Evolutionary conservation across 1,284 basidiomycete species (phyloP).

Genomic region (Moesziomyces sp.): DNA sequence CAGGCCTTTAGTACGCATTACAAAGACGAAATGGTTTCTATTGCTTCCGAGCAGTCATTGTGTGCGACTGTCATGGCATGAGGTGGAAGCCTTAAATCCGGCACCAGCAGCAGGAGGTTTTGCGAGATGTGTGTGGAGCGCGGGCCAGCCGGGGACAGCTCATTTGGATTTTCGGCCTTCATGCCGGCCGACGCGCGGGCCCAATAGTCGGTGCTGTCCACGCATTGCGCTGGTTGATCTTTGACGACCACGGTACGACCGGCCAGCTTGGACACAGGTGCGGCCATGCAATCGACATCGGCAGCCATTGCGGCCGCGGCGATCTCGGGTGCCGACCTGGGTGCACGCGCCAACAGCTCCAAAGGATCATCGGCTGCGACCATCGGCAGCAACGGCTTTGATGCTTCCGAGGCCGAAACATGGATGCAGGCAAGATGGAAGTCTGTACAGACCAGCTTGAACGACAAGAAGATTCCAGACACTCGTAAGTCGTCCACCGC

Average conservation of each 20-base stretch:
- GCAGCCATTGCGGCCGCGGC: slow-evolving; percentile 43
- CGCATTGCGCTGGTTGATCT: neutral
- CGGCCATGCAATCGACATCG: slow-evolving; percentile 43
- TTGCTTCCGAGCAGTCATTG: too few relatives aligned
- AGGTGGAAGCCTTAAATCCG: too few relatives aligned
- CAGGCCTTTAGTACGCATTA: too few relatives aligned
- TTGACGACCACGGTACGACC: neutral
- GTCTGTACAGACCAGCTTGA: slow-evolving; percentile 10
- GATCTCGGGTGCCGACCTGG: slow-evolving; percentile 33
- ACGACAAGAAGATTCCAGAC: slow-evolving; percentile 21
- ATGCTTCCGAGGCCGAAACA: slow-evolving; percentile 29
- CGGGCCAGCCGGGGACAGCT: too few relatives aligned
- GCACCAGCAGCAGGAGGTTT: too few relatives aligned
- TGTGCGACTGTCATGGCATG: too few relatives aligned
- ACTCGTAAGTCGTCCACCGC: slow-evolving; percentile 17
- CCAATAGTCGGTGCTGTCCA: too few relatives aligned
- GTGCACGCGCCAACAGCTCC: slow-evolving; percentile 33
- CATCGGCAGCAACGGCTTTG: slow-evolving; percentile 27
- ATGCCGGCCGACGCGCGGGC: too few relatives aligned
- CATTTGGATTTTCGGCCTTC: too few relatives aligned
- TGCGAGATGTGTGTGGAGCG: too few relatives aligned
- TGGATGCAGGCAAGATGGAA: slow-evolving; percentile 48
- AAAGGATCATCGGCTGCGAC: slow-evolving; percentile 27
- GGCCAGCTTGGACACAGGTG: neutral
- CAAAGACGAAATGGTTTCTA: too few relatives aligned